Base-by-base conservation (phyloP, 2,329 filamentous ascomycete genomes). In the Elsinoe australis region DNA sequence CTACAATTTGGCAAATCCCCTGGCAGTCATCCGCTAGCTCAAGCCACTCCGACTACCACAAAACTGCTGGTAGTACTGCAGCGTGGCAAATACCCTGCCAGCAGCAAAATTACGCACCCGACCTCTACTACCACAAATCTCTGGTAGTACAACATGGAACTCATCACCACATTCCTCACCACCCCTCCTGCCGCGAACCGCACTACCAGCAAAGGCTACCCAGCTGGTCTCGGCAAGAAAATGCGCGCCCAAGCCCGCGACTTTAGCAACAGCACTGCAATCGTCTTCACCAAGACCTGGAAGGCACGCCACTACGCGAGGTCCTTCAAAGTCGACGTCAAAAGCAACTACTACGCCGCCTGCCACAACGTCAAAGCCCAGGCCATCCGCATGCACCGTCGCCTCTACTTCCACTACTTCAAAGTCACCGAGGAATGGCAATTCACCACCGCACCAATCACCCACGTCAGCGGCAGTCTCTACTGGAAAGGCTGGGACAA, bases 401-500 rank as follows among this genome's bases (percentile, higher is more conserved):
- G 5, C 14, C 17, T 35, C 32, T 35, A 35, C 14, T 35, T 35
- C 32, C 12, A n/a, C n/a, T 18, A 18, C 14, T 18, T 18, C 32
- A 4, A n/a, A 5, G 19, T 35, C 32, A 7, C 32, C 6, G 3
- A 4, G 5, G 14, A 17, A 35, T 14, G 5, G 5, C 32, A 35
- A 18, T 18, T 7, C 32, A n/a, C 17, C 32, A 8, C 17, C 5
- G 32, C 32, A 8, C 32, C 32, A 4, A 18, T 14, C 32, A 17
- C 19, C 6, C 32, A 35, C 32, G 5, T 35, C 32, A 18, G 32
- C 15, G 32, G 19, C 32, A 18, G 32, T 4, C 6, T 35, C n/a
- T 35, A 35, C 32, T 35, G 32, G 32, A 35, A 35, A 35, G 32
- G 32, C 7, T 35, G 32, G 32, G 32, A 18, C 32, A 35, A 35